These are phyloP conservation scores for Lonicera japonica DNA, from an alignment of 129 eudicot genomes.

Conservation along the genomic window DNA sequence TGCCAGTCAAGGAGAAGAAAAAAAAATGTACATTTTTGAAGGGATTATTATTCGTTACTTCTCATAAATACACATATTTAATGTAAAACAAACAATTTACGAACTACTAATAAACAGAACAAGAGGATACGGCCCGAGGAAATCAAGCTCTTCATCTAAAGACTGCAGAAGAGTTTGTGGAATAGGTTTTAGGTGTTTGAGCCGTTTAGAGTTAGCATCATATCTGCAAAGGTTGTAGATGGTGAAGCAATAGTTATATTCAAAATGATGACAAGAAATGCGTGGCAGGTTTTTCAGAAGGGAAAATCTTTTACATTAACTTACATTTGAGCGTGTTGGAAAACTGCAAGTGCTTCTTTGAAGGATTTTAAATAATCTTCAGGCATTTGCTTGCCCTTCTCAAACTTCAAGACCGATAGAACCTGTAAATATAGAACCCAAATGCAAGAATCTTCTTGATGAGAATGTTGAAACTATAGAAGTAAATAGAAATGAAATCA, in stretches of 20 bases:
- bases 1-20: slow-evolving; percentile 34
- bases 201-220: slow-evolving; percentile 44
- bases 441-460: not conserved
- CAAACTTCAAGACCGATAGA: slow-evolving; percentile 54
- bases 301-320: slow-evolving; percentile 8
- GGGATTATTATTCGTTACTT: not conserved
- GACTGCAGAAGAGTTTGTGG: slow-evolving; percentile 35
- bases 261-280: not conserved
- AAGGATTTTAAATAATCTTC: slow-evolving; percentile 62
- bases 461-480: too few relatives aligned
- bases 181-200: slow-evolving; percentile 64
- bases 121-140: slow-evolving; percentile 83
- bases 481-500: not conserved
- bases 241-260: not conserved
- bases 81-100: too few relatives aligned
- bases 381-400: slow-evolving; percentile 63
- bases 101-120: too few relatives aligned
- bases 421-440: slow-evolving; percentile 35
- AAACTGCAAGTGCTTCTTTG: slow-evolving; percentile 61
- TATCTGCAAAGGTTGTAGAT: slow-evolving; percentile 38
- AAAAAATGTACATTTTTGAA: not conserved
- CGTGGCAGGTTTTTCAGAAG: not conserved
- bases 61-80: too few relatives aligned
- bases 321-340: slow-evolving; percentile 80
- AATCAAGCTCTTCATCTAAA: slow-evolving; percentile 45